Evolutionary conservation across 768 basidiomycete species (phyloP).

Genomic region (Rhodotorula diobovata): DNA sequence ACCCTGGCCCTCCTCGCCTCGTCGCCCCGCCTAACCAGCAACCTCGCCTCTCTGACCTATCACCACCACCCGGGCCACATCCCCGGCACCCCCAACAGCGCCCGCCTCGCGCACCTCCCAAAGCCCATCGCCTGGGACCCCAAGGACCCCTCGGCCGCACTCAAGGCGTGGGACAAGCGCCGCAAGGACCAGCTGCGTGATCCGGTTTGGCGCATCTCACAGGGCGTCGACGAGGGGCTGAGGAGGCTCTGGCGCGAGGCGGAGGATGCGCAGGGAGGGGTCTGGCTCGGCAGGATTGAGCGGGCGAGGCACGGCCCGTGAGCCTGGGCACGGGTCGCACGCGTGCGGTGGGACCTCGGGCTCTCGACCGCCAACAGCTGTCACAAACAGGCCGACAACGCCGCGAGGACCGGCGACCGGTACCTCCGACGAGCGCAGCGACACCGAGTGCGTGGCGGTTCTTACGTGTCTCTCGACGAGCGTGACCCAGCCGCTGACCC

Average conservation of each 20-base stretch:
- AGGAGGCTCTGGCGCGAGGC: not conserved
- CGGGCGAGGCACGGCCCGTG: not conserved
- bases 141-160: not conserved
- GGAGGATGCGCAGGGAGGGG: not conserved
- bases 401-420: too few species aligned
- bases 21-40: not conserved
- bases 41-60: constrained; percentile 23
- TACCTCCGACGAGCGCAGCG: too few species aligned
- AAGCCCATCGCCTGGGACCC: constrained; percentile 23
- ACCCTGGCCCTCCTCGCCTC: constrained; percentile 14
- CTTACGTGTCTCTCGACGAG: too few species aligned
- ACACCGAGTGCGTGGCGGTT: too few species aligned
- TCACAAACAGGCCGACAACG: too few species aligned
- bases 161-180: constrained; percentile 4
- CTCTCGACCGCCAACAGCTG: too few species aligned
- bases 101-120: constrained; percentile 17
- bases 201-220: not conserved
- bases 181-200: not conserved
- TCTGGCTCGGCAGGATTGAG: constrained; percentile 6
- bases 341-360: too few species aligned
- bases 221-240: constrained; percentile 5
- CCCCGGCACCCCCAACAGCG: not conserved
- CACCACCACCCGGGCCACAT: constrained; percentile 20
- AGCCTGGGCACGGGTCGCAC: too few species aligned
- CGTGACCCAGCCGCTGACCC: too few species aligned